Conservation (phyloP, 176 grass and related monocot species). For the Avena eriantha region DNA sequence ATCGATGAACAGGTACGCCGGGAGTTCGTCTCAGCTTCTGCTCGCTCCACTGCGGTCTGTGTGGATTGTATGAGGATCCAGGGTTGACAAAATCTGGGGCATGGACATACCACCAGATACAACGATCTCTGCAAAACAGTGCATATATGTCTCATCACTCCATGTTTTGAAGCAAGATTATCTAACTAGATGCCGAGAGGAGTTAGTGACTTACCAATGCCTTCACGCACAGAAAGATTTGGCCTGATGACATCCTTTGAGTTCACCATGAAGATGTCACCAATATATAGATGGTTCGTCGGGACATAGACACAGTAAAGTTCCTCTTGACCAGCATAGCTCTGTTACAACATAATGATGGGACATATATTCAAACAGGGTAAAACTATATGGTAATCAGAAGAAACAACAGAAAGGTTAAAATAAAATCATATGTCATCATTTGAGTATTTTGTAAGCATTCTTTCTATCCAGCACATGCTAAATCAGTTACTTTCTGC, state of each 20-base stretch:
- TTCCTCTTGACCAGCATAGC: conserved; percentile 95
- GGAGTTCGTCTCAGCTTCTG: conserved; percentile 58
- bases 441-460: not conserved
- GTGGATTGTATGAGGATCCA: conserved; percentile 68
- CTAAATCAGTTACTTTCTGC: not conserved
- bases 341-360: conserved; percentile 51
- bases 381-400: not conserved
- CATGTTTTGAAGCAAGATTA: conserved; percentile 27
- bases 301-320: conserved; percentile 95
- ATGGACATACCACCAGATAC: conserved; percentile 98
- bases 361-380: not conserved
- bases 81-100: conserved; percentile 84
- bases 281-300: conserved; percentile 97
- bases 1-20: conserved; percentile 19
- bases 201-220: conserved; percentile 68
- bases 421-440: not conserved
- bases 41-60: conserved; percentile 56
- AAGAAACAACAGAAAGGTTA: not conserved
- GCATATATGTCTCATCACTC: not conserved
- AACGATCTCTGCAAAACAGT: conserved; percentile 74
- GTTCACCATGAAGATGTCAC: conserved; percentile 95
- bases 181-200: not conserved
- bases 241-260: conserved; percentile 93
- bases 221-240: conserved; percentile 94
- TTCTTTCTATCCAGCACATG: not conserved